Percentiles rank a stretch among this genome's conserved stretches.
These are phyloP conservation scores for Acer saccharum DNA, from an alignment of 345 rosid species.

Conservation along the genomic window DNA sequence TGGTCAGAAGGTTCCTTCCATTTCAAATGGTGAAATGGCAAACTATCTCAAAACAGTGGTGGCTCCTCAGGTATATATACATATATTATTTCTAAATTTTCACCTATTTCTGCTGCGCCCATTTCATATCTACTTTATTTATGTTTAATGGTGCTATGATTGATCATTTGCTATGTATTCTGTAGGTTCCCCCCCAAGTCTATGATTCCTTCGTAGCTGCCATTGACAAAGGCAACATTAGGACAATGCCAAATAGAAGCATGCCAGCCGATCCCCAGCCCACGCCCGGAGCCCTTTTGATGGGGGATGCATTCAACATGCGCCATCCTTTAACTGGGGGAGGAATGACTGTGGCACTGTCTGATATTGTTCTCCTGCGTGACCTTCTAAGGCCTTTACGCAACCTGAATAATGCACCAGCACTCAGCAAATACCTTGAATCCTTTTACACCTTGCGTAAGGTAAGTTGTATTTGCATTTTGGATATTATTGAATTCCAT, in stretches of 20 bases:
- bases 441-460: constrained; percentile 59
- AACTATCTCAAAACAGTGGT: constrained; percentile 49
- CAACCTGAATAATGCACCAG: constrained; percentile 43
- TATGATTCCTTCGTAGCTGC: constrained; percentile 43
- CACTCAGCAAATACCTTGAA: constrained; percentile 50
- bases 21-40: constrained; percentile 58
- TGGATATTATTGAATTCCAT: not conserved
- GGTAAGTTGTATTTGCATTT: constrained; percentile 24
- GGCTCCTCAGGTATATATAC: constrained; percentile 48
- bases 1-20: constrained; percentile 59
- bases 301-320: constrained; percentile 66
- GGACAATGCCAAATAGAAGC: constrained; percentile 61
- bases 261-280: constrained; percentile 61
- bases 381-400: constrained; percentile 48
- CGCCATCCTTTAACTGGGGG: constrained; percentile 70
- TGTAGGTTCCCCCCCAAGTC: constrained; percentile 47
- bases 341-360: constrained; percentile 66
- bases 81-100: not conserved
- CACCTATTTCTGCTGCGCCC: not conserved
- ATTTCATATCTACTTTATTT: not conserved
- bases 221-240: constrained; percentile 47
- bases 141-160: not conserved
- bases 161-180: not conserved
- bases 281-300: constrained; percentile 52
- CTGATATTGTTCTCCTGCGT: constrained; percentile 53